Conservation (phyloP, 352 stramenopile genomes). For the Pythium chondricola region DNA sequence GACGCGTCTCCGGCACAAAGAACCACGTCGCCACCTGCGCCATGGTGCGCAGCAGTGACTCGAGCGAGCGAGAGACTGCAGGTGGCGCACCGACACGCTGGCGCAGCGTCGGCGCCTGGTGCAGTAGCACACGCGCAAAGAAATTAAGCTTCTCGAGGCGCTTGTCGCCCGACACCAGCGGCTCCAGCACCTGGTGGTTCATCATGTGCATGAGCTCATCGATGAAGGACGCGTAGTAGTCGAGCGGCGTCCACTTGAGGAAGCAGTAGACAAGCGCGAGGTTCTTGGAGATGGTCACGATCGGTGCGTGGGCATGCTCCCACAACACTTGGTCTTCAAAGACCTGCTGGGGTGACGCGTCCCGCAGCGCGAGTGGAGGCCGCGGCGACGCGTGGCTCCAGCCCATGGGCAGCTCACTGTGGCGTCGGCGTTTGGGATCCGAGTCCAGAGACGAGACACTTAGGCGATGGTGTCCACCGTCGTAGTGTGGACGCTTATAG, state of each 20-base stretch:
- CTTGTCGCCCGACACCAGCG: conserved; percentile 3
- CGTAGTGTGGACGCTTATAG: neutral
- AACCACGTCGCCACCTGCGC: conserved; percentile 44
- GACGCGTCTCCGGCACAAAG: conserved; percentile 34
- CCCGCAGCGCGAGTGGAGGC: conserved; percentile 1
- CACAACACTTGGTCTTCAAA: conserved; percentile 50
- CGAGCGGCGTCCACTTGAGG: conserved; percentile 38
- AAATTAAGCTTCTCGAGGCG: conserved; percentile 29
- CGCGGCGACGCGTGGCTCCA: neutral
- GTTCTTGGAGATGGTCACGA: conserved; percentile 52
- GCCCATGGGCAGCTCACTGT: neutral
- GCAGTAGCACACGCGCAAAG: conserved; percentile 36
- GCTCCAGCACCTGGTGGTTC: conserved; percentile 31
- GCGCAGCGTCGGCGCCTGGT: conserved; percentile 24
- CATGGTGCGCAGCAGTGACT: conserved; percentile 32
- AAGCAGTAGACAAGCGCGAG: conserved; percentile 49
- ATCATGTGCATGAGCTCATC: conserved; percentile 42
- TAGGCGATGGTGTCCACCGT: neutral
- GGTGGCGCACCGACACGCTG: conserved; percentile 1
- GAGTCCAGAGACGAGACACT: neutral
- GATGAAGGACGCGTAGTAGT: conserved; percentile 33
- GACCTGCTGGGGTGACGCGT: conserved; percentile 13
- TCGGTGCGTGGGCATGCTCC: conserved; percentile 33
- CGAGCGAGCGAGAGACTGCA: conserved; percentile 21
- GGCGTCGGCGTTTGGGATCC: conserved; percentile 7